phyloP scores from a whole-genome alignment of 495 filamentous ascomycete genomes.

The Annulohypoxylon moriforme region DNA sequence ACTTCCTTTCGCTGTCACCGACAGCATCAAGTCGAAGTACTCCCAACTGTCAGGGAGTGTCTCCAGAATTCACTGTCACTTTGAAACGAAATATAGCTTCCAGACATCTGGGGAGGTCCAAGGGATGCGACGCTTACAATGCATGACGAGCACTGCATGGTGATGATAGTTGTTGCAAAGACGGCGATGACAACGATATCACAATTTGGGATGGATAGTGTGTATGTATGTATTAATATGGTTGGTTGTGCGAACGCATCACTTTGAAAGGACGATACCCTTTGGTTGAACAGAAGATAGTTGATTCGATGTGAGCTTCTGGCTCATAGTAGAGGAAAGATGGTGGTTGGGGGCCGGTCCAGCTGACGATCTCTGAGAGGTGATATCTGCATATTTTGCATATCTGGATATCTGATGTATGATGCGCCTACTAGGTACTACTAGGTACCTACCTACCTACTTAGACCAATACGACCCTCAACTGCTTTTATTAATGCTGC shows the following conservation, averaged over 20 bases:
- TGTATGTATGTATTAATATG: conserved; percentile 1
- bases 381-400: conserved; percentile 1
- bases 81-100: not conserved
- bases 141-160: conserved; percentile 4
- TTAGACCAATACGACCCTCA: conserved; percentile 37
- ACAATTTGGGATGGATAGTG: not conserved
- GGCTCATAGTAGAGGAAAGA: conserved; percentile 24
- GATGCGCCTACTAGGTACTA: conserved; percentile 4
- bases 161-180: not conserved
- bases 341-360: conserved; percentile 28
- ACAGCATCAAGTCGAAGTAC: conserved; percentile 7
- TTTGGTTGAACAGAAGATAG: conserved; percentile 4
- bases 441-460: too few relatives aligned
- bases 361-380: conserved; percentile 23
- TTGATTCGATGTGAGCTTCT: conserved; percentile 9
- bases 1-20: not conserved
- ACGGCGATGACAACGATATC: not conserved
- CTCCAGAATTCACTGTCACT: conserved; percentile 4
- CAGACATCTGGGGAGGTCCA: not conserved
- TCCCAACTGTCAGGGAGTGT: not conserved
- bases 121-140: not conserved
- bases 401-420: conserved; percentile 3
- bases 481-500: conserved; percentile 29
- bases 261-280: conserved; percentile 27
- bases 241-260: not conserved